Base-by-base conservation (phyloP, 1,284 basidiomycete genomes). In the Mycosarcoma maydis region DNA sequence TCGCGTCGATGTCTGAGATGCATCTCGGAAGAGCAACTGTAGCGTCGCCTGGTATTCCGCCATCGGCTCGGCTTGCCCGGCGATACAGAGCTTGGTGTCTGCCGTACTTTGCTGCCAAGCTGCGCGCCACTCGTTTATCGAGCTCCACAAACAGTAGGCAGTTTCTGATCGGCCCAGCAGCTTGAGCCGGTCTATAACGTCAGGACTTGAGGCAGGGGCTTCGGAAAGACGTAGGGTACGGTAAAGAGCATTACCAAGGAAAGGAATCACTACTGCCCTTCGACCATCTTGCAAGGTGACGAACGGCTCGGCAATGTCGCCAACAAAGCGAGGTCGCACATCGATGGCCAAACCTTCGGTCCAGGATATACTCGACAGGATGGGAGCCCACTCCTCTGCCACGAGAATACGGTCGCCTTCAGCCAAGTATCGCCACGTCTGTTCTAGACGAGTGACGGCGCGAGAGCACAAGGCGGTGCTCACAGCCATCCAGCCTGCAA, bases 401-500 rank as follows among this genome's bases (percentile, higher is more conserved):
- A 80, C 61, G 26, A 78, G 36, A 11, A 54, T 51, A 4, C 73
- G 68, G 36, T 78, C 73, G 14, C 58, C 64, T 30, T 66, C 58
- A 20, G 77, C 74, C 36, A 81, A 40, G 9, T 59, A 74, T 19
- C 76, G 73, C 80, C 80, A 81, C 1, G 76, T 66, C 34, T 61
- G 50, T 36, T 76, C 72, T 2, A 81, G 57, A n/a, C 73, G 47
- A 6, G 76, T 72, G 24, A 80, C 73, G 1, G 78, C 66, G 17
- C 80, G 64, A n/a, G 78, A 80, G 46, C 79, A 80, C 30, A 81
- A 43, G 4, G 76, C 79, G 8, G 72, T 66, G 32, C 53, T 61
- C 10, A 81, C 65, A 14, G 80, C 78, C 29, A 72, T 50, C 80
- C 80, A 81, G 26, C 75, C 78, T 1, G 73, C 69, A 4, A 77